Percentiles rank a stretch among this genome's conserved stretches.
Conservation (phyloP, 2,329 filamentous ascomycete genomes). For the Berkeleyomyces rouxiae region DNA sequence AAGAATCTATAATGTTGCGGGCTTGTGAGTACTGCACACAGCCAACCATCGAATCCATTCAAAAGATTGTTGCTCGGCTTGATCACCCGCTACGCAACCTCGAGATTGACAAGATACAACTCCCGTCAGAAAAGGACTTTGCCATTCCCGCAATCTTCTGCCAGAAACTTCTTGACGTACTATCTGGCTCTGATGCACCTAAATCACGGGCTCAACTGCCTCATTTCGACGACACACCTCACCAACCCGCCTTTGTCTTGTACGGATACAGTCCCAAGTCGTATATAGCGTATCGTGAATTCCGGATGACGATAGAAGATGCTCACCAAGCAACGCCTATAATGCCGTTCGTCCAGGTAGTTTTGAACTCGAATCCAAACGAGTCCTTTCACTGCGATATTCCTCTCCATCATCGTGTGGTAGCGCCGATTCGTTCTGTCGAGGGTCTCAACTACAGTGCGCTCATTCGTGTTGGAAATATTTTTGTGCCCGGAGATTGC, state of each 20-base stretch:
- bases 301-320: not conserved
- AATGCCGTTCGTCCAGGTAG: conserved; percentile 4
- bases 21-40: not conserved
- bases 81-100: not conserved
- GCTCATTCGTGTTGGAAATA: not conserved
- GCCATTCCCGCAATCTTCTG: not conserved
- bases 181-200: not conserved
- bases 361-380: conserved; percentile 5
- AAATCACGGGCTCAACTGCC: not conserved
- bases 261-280: not conserved
- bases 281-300: not conserved
- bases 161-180: not conserved
- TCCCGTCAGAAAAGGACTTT: not conserved
- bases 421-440: not conserved
- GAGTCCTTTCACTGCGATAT: not conserved
- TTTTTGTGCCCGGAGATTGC: not conserved
- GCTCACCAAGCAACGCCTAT: not conserved
- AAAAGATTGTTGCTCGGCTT: not conserved
- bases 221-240: not conserved
- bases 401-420: not conserved
- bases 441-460: not conserved
- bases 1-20: not conserved
- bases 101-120: not conserved
- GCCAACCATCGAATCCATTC: not conserved
- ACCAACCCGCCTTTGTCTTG: not conserved